Conservation (phyloP, 2,329 filamentous ascomycete species). For the Didymella arachidicola region DNA sequence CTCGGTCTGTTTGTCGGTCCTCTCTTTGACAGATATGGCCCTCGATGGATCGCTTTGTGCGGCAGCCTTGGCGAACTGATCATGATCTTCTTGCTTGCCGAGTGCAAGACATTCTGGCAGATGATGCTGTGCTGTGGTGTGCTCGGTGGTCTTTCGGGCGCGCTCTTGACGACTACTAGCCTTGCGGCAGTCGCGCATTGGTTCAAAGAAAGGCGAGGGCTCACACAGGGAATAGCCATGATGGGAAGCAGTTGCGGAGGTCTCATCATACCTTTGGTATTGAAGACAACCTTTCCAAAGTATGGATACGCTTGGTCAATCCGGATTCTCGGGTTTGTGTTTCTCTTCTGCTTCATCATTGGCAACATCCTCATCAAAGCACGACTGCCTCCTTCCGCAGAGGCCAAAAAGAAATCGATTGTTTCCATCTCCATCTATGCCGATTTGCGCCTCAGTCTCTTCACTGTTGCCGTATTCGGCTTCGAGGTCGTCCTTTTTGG, state of each 20-base stretch:
- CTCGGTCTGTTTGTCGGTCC: constrained; percentile 86
- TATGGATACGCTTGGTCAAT: constrained; percentile 51
- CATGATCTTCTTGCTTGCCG: constrained; percentile 46
- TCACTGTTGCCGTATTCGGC: constrained; percentile 47
- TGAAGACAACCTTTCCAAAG: constrained; percentile 43
- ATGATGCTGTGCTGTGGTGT: constrained; percentile 53
- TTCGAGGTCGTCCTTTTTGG: constrained; percentile 54
- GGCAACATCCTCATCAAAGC: constrained; percentile 48
- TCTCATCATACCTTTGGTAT: constrained; percentile 48
- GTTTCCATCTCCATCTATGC: constrained; percentile 47
- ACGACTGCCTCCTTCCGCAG: constrained; percentile 41
- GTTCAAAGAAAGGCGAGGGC: constrained; percentile 49
- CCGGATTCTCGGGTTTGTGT: constrained; percentile 51
- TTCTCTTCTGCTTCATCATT: constrained; percentile 42
- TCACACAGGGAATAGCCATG: constrained; percentile 53
- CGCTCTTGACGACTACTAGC: constrained; percentile 50
- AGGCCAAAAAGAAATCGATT: constrained; percentile 45
- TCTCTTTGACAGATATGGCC: constrained; percentile 61
- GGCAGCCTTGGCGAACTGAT: constrained; percentile 39
- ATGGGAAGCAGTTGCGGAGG: constrained; percentile 48
- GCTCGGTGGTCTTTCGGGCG: constrained; percentile 50
- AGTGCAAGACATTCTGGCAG: constrained; percentile 52
- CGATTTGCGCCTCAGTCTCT: constrained; percentile 46
- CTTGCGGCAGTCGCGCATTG: constrained; percentile 50
- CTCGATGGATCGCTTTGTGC: constrained; percentile 44